These are phyloP conservation scores for Xylariaceae sp. DNA, from an alignment of 2,329 filamentous ascomycete genomes.

Conservation along the genomic window DNA sequence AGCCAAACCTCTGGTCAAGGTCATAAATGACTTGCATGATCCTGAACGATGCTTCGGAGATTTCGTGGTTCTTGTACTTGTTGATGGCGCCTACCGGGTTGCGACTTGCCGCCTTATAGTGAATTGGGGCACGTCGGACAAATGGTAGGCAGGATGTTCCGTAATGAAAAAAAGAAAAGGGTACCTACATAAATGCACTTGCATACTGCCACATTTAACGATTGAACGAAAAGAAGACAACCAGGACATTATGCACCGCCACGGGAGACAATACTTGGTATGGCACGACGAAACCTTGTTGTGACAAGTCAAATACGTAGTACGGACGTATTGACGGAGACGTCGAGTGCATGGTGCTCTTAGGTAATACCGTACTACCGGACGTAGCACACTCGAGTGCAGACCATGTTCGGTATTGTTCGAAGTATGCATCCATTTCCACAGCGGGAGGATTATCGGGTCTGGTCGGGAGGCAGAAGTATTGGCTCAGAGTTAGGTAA, in stretches of 20 bases:
- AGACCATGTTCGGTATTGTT: neutral
- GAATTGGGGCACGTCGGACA: neutral
- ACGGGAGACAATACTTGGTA: neutral
- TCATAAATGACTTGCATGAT: neutral
- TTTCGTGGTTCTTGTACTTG: constrained; percentile 9
- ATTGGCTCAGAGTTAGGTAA: constrained; percentile 3
- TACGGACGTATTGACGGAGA: constrained; percentile 4
- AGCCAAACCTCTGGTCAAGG: neutral
- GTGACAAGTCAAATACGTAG: constrained; percentile 9
- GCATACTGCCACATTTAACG: neutral
- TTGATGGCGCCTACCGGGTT: constrained; percentile 3
- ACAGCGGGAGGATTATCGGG: no score
- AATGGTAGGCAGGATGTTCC: neutral
- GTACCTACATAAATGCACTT: neutral
- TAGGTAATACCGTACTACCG: neutral
- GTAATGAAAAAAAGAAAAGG: neutral
- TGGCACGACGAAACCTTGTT: neutral
- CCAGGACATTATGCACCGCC: neutral
- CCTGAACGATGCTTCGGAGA: constrained; percentile 4
- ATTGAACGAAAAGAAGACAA: neutral
- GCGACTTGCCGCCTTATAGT: neutral
- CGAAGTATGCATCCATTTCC: neutral
- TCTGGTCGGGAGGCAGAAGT: neutral
- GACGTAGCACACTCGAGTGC: no score
- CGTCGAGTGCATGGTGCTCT: constrained; percentile 8